Conservation (phyloP, 495 filamentous ascomycete genomes). For the Hypomontagnella monticulosa region DNA sequence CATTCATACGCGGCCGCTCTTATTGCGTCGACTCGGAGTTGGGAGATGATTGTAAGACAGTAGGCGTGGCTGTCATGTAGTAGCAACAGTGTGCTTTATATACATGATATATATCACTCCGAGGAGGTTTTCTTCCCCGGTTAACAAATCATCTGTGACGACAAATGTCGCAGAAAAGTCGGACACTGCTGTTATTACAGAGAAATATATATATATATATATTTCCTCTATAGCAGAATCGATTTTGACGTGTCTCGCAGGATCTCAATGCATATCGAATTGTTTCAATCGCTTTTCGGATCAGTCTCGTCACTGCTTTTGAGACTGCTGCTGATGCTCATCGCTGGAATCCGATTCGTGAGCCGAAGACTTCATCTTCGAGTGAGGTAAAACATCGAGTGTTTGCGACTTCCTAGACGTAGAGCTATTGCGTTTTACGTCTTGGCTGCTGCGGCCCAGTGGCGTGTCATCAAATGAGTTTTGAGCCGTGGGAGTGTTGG, state of each 20-base stretch:
- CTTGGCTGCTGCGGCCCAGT: conserved; percentile 53
- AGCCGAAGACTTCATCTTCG: conserved; percentile 44
- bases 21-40: background rate
- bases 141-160: background rate
- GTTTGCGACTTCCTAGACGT: conserved; percentile 41
- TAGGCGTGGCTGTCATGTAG: background rate
- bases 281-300: background rate
- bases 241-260: background rate
- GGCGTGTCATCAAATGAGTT: conserved; percentile 52
- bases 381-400: conserved; percentile 53
- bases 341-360: conserved; percentile 23
- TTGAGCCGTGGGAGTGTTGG: conserved; percentile 65
- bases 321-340: conserved; percentile 26
- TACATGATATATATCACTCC: background rate
- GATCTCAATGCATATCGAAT: background rate
- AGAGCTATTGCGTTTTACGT: conserved; percentile 46
- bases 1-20: background rate
- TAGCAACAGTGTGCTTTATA: background rate
- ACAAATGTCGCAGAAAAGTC: conserved; percentile 1
- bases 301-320: conserved; percentile 1
- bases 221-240: conserved; percentile 3
- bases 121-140: background rate
- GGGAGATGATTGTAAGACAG: conserved; percentile 5
- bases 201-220: background rate
- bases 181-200: background rate